Conservation (phyloP, 106 monocot genomes). For the Alisma plantagoaquatica region DNA sequence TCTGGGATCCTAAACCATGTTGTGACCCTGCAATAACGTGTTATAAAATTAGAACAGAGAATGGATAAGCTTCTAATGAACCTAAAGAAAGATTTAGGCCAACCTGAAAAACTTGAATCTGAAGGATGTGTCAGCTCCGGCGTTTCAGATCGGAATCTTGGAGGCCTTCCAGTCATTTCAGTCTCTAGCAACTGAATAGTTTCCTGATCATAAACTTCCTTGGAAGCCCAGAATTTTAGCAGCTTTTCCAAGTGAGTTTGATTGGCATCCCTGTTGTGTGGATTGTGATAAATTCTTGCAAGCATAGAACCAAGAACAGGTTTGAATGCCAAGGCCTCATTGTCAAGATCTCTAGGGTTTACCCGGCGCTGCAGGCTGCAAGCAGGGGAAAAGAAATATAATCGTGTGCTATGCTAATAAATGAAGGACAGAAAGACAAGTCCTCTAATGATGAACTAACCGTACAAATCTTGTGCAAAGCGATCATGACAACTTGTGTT, state of each 20-base stretch:
- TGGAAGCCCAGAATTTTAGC: slow-evolving; percentile 86
- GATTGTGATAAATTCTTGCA: slow-evolving; percentile 73
- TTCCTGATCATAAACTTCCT: slow-evolving; percentile 85
- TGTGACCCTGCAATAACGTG: slow-evolving; percentile 32
- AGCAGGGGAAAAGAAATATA: background rate
- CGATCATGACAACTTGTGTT: too few species aligned
- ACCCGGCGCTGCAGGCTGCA: slow-evolving; percentile 74
- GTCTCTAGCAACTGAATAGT: slow-evolving; percentile 63
- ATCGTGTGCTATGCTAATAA: too few species aligned
- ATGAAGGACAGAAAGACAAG: too few species aligned
- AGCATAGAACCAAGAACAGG: slow-evolving; percentile 89
- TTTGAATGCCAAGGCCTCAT: slow-evolving; percentile 80
- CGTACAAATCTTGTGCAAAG: too few species aligned
- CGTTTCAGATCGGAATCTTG: slow-evolving; percentile 10
- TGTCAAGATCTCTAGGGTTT: slow-evolving; percentile 79
- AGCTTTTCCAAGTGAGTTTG: slow-evolving; percentile 69
- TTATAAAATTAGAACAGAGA: too few species aligned
- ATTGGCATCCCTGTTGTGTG: slow-evolving; percentile 66
- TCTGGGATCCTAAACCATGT: background rate
- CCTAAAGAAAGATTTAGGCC: too few species aligned
- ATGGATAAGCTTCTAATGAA: too few species aligned
- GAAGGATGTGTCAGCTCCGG: slow-evolving; percentile 13
- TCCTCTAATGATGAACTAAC: too few species aligned
- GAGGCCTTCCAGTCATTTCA: slow-evolving; percentile 56
- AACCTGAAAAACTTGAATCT: too few species aligned